Conservation (phyloP, 1,284 basidiomycete genomes). For the Porogramme epimiltina region DNA sequence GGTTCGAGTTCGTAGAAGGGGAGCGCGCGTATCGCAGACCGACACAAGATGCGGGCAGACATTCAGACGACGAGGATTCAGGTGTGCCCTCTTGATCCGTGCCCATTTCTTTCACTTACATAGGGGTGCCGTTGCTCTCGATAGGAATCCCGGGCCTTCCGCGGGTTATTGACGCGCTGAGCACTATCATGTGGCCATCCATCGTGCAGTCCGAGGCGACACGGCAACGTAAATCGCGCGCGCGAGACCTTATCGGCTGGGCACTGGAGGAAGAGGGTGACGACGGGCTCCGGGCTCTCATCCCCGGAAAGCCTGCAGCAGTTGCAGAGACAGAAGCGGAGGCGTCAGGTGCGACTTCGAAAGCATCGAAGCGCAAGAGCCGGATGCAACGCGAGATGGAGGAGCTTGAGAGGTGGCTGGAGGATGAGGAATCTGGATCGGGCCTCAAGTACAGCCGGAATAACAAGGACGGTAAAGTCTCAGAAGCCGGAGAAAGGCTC, state of each 20-base stretch:
- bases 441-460: conserved; percentile 11
- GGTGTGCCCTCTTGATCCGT: conserved; percentile 17
- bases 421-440: conserved; percentile 41
- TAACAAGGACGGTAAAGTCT: conserved; percentile 4
- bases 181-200: conserved; percentile 85
- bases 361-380: conserved; percentile 28
- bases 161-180: conserved; percentile 74
- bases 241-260: conserved; percentile 36
- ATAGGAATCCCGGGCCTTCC: conserved; percentile 61
- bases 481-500: neutral
- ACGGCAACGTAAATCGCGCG: conserved; percentile 33
- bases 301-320: conserved; percentile 18
- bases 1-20: conserved; percentile 73
- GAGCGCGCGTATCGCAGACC: conserved; percentile 25
- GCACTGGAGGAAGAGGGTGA: conserved; percentile 36
- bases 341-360: neutral
- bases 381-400: conserved; percentile 53
- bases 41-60: conserved; percentile 24
- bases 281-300: conserved; percentile 36
- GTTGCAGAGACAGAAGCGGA: conserved; percentile 7
- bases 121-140: neutral
- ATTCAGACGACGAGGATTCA: conserved; percentile 29
- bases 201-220: conserved; percentile 48
- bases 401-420: conserved; percentile 64
- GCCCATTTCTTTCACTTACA: neutral